Evolutionary conservation across 208 protist species (phyloP), one percentile per base, ranked within the genome.

Genomic region (Acanthamoeba lenticulata): DNA sequence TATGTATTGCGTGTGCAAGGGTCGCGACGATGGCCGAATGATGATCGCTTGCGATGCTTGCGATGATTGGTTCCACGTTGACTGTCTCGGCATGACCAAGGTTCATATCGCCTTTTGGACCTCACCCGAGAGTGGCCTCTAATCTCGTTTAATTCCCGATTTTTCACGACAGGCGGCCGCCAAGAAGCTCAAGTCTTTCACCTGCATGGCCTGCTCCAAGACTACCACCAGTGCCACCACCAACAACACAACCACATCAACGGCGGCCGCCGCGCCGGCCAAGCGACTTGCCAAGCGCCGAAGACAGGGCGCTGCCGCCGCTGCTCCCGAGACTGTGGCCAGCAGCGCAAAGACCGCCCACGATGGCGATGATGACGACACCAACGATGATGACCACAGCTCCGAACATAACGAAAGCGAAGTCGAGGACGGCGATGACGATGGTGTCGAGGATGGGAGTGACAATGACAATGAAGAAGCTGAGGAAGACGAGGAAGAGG

Each of bases 1-100:
- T 0, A 2, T 83, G 55, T 95, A 95, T 34, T 95, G 94, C 65
- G n/a, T 95, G 11, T 95, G 94, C 90, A 52, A 67, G 21, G 85
- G 85, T 15, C 62, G 36, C 3, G 94, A 95, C 24, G 85, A 95
- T 40, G 94, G 94, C 21, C 19, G 47, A 42, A 60, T 93, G 9
- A 95, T 95, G 94, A 93, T 95, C 2, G 77, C 88, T 4, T 95
- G 94, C 24, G 94, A 95, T 29, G 15, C 40, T 3, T 95, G 94
- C 62, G 34, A 95, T 27, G 94, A 92, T 27, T 95, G 94, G 94
- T 95, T 81, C 77, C 94, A 95, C 62, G 67, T 52, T 3, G 27
- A 34, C 52, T 95, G 94, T 42, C 42, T 95, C 15, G 85, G 60
- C 6, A 92, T 93, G 55, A 90, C 83, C 45, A 90, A 90, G 83